Evolutionary conservation across 2,329 filamentous ascomycete species (phyloP).

Genomic region (Aspergillus pseudotamarii): DNA sequence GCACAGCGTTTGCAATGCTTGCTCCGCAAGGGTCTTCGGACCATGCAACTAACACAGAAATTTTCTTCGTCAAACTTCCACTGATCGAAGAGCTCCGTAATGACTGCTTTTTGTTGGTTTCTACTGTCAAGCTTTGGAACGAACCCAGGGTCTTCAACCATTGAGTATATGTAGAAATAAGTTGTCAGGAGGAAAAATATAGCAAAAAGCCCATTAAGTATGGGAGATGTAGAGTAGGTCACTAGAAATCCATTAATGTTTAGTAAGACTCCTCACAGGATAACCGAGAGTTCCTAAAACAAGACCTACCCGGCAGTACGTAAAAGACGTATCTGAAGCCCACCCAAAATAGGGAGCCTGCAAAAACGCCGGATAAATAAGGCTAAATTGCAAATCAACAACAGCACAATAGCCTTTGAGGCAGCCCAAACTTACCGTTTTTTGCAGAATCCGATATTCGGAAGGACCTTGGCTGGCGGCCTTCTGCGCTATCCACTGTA

Average conservation of each 20-base stretch:
- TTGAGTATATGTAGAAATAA: constrained; percentile 86
- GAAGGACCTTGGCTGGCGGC: constrained; percentile 79
- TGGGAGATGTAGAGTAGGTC: constrained; percentile 66
- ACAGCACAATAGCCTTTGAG: not conserved
- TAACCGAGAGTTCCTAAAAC: not conserved
- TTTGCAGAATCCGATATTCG: constrained; percentile 87
- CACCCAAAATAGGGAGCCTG: constrained; percentile 79
- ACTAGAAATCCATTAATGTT: constrained; percentile 43
- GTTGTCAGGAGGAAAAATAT: constrained; percentile 65
- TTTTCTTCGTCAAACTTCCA: constrained; percentile 94
- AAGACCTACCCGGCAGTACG: constrained; percentile 68
- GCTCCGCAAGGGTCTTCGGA: constrained; percentile 85
- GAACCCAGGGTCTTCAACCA: constrained; percentile 88
- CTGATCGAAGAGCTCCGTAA: constrained; percentile 79
- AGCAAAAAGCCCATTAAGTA: constrained; percentile 77
- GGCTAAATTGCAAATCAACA: constrained; percentile 58
- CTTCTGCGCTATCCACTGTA: constrained; percentile 78
- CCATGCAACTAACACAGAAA: constrained; percentile 95
- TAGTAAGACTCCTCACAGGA: not conserved
- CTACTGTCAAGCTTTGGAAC: constrained; percentile 89
- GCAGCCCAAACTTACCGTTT: constrained; percentile 64
- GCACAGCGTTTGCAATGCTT: constrained; percentile 94
- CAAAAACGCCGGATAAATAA: constrained; percentile 92
- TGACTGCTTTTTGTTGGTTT: constrained; percentile 83
- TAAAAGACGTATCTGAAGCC: constrained; percentile 74